Percentiles rank a stretch among this genome's conserved stretches.
phyloP scores from a whole-genome alignment of 345 rosid species.

The Hibiscus syriacus region DNA sequence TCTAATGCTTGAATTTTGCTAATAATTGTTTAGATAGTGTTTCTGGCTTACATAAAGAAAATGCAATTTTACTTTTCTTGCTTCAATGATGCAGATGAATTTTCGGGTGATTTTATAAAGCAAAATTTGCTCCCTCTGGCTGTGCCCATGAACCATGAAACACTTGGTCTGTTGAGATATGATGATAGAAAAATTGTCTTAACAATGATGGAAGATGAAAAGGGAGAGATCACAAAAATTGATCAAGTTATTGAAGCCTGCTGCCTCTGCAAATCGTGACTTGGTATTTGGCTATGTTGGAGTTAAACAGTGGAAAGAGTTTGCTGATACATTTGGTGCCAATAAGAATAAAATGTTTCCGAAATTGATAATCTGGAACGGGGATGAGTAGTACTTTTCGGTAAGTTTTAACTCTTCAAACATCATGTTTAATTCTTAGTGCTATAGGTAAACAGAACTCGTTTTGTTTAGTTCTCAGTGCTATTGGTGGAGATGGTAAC shows the following conservation, averaged over 20 bases:
- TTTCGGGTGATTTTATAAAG: conserved; percentile 66
- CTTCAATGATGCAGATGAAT: conserved; percentile 50
- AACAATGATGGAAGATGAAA: conserved; percentile 71
- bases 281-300: conserved; percentile 84
- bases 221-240: conserved; percentile 49
- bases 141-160: conserved; percentile 70
- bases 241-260: conserved; percentile 65
- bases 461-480: not conserved
- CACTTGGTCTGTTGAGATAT: conserved; percentile 64
- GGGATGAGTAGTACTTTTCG: conserved; percentile 57
- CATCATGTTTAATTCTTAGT: not conserved
- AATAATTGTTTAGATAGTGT: not conserved
- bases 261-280: conserved; percentile 88
- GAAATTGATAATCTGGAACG: conserved; percentile 82
- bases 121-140: conserved; percentile 70
- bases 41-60: not conserved
- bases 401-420: conserved; percentile 32
- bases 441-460: not conserved
- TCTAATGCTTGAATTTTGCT: not conserved
- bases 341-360: conserved; percentile 53
- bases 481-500: not conserved
- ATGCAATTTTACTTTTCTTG: conserved; percentile 1
- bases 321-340: conserved; percentile 68
- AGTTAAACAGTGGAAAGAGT: conserved; percentile 66
- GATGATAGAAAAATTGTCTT: conserved; percentile 74